phyloP scores from a whole-genome alignment of 352 stramenopile genomes.

The Globisporangium parvum region DNA sequence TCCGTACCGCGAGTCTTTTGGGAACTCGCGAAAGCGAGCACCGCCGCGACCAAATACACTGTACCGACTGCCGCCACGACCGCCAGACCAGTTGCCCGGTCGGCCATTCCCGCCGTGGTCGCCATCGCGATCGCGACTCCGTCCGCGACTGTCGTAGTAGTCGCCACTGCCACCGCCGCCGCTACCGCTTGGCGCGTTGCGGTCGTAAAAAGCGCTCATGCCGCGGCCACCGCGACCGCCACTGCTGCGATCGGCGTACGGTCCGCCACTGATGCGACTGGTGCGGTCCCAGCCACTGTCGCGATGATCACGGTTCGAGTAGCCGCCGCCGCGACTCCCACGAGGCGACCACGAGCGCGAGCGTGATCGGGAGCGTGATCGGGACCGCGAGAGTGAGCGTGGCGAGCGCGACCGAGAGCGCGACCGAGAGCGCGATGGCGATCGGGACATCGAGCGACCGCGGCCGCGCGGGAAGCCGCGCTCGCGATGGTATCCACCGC shows the following conservation, averaged over 20 bases:
- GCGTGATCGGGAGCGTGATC: conserved; percentile 38
- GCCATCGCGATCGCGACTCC: conserved; percentile 33
- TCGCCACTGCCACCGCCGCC: conserved; percentile 16
- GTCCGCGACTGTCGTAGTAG: conserved; percentile 27
- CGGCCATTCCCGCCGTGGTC: conserved; percentile 18
- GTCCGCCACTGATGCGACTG: conserved; percentile 24
- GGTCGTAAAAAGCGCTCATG: conserved; percentile 19
- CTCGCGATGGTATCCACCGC: conserved; percentile 20
- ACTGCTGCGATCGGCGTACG: conserved; percentile 6
- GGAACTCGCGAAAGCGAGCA: conserved; percentile 31
- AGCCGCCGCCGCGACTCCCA: conserved; percentile 32
- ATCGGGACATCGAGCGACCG: conserved; percentile 50
- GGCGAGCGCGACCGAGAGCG: conserved; percentile 35
- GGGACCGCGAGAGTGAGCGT: conserved; percentile 25
- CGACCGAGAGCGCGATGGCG: conserved; percentile 29
- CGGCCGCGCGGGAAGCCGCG: conserved; percentile 33
- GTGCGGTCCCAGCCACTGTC: conserved; percentile 10
- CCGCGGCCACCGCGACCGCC: conserved; percentile 9
- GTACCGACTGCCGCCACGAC: conserved; percentile 16
- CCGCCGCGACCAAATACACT: conserved; percentile 10
- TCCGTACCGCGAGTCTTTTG: conserved; percentile 18
- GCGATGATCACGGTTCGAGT: conserved; percentile 14
- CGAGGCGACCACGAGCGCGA: conserved; percentile 55
- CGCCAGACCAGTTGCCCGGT: conserved; percentile 6
- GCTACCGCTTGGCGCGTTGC: conserved; percentile 14